A percentile compares a stretch with the other conserved stretches of the same genome.
Conservation (phyloP, 1,284 basidiomycete genomes). For the Microbotryomycetes sp. region DNA sequence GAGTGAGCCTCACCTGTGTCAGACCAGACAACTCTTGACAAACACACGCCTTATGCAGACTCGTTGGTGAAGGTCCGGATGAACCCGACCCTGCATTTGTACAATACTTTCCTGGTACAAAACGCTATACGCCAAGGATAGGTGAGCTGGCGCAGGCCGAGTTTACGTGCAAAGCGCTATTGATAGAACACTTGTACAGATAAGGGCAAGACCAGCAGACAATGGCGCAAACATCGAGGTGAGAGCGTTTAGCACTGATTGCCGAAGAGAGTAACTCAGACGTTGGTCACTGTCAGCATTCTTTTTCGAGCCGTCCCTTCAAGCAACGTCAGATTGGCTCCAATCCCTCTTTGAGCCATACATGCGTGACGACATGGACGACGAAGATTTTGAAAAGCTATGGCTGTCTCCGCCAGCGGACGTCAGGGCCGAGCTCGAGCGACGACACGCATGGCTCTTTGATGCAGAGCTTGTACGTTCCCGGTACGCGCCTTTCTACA, state of each 20-base stretch:
- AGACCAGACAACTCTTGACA: background rate
- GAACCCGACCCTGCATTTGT: conserved; percentile 23
- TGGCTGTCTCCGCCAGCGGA: background rate
- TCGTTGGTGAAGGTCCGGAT: conserved; percentile 22
- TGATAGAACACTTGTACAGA: background rate
- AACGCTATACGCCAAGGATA: conserved; percentile 18
- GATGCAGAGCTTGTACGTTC: too few relatives aligned
- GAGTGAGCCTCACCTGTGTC: background rate
- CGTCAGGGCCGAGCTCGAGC: background rate
- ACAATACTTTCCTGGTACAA: conserved; percentile 11
- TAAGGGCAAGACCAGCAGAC: conserved; percentile 2
- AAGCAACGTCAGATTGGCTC: background rate
- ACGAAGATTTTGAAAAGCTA: background rate
- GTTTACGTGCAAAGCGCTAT: too few relatives aligned
- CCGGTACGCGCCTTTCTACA: too few relatives aligned
- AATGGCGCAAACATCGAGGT: background rate
- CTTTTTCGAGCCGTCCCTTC: background rate
- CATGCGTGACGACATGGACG: background rate
- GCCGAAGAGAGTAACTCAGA: background rate
- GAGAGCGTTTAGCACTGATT: too few relatives aligned
- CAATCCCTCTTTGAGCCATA: background rate
- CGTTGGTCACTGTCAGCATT: background rate
- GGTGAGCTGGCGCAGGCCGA: conserved; percentile 7
- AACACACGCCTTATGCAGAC: too few relatives aligned
- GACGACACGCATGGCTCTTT: background rate